Evolutionary conservation across 352 stramenopile species (phyloP).

Genomic region (Globisporangium cylindrosporum): DNA sequence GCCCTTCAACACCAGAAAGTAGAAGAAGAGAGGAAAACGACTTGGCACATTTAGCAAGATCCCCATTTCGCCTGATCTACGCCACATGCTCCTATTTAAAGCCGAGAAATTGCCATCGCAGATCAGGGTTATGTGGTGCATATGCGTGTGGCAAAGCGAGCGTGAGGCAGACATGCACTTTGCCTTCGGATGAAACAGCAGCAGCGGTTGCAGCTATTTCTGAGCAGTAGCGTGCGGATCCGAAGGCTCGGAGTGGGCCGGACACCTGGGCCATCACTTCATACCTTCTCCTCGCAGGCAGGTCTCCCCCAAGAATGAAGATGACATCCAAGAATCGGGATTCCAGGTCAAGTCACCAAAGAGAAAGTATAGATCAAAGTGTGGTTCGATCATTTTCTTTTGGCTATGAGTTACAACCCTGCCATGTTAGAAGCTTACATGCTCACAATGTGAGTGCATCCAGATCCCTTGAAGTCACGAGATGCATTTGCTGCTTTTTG

Average conservation of each 20-base stretch:
- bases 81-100: constrained; percentile 7
- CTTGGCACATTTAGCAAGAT: background rate
- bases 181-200: background rate
- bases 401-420: too few relatives aligned
- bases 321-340: background rate
- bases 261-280: background rate
- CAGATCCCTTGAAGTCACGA: too few relatives aligned
- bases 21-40: background rate
- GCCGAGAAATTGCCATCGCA: background rate
- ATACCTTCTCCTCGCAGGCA: background rate
- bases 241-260: background rate
- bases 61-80: background rate
- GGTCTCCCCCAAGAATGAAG: too few relatives aligned
- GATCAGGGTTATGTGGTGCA: background rate
- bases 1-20: constrained; percentile 2
- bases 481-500: too few relatives aligned
- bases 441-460: too few relatives aligned
- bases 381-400: too few relatives aligned
- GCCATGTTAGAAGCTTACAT: too few relatives aligned
- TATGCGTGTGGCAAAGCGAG: background rate
- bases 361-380: too few relatives aligned
- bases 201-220: background rate
- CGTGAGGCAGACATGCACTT: background rate
- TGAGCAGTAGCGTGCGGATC: background rate
- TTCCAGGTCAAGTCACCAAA: background rate